Percentiles rank a stretch among this genome's conserved stretches.
Conservation (phyloP, 2,329 filamentous ascomycete species). For the Tolypocladium sp. region DNA sequence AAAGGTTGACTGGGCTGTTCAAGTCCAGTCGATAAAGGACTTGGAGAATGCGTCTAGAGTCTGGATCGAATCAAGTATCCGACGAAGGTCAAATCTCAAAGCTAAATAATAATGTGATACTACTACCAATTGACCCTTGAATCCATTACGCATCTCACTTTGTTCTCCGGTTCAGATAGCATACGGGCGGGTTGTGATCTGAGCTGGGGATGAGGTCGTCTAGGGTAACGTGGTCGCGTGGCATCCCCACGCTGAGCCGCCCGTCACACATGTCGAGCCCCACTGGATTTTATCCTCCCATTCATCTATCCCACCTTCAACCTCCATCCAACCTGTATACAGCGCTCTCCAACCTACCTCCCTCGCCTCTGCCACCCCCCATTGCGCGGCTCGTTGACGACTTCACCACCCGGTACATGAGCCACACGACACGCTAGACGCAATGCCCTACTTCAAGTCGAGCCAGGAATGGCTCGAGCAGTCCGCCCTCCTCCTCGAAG, state of each 20-base stretch:
- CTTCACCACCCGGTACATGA: neutral
- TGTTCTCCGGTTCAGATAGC: too few species aligned
- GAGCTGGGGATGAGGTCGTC: neutral
- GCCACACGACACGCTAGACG: neutral
- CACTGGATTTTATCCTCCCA: neutral
- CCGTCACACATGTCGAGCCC: neutral
- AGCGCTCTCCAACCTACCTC: neutral
- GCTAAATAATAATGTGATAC: too few species aligned
- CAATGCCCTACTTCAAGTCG: constrained; percentile 74
- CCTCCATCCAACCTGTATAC: neutral
- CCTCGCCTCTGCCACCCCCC: neutral
- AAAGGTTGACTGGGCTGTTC: too few species aligned
- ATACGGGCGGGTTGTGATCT: neutral
- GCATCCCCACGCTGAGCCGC: neutral
- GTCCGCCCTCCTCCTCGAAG: constrained; percentile 75
- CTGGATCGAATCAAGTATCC: too few species aligned
- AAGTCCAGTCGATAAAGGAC: neutral
- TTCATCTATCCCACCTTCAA: neutral
- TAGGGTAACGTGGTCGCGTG: neutral
- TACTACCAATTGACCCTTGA: neutral
- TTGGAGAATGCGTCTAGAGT: neutral
- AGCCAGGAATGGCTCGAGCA: constrained; percentile 89
- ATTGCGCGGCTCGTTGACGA: neutral
- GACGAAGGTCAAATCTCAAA: too few species aligned
- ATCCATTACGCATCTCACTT: neutral